phyloP scores from a whole-genome alignment of 208 protist genomes.

The Acanthamoeba royreba region DNA sequence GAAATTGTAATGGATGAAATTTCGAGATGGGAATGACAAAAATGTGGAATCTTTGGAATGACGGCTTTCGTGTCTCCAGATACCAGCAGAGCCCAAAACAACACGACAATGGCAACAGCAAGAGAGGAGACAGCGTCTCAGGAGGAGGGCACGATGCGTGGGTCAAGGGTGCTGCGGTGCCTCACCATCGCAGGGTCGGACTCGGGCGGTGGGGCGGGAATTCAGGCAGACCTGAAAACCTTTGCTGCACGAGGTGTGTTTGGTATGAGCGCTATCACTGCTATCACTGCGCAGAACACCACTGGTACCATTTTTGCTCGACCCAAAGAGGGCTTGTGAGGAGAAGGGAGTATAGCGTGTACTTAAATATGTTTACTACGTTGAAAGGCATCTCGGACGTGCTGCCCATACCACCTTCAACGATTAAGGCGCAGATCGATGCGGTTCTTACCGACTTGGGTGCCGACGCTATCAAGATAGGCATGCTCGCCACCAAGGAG shows the following conservation, averaged over 20 bases:
- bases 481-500: slow-evolving; percentile 62
- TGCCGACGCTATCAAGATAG: slow-evolving; percentile 60
- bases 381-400: slow-evolving; percentile 36
- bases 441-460: slow-evolving; percentile 50
- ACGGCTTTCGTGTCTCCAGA: no score
- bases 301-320: background rate
- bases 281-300: slow-evolving; percentile 66
- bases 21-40: no score
- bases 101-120: no score
- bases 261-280: slow-evolving; percentile 63
- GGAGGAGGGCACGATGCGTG: no score
- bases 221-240: slow-evolving; percentile 72
- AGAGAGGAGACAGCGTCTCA: no score
- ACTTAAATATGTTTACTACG: background rate
- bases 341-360: background rate
- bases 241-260: slow-evolving; percentile 52
- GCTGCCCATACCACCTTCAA: background rate
- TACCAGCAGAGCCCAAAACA: no score
- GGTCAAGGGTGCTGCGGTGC: background rate
- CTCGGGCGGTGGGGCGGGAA: slow-evolving; percentile 61
- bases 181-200: slow-evolving; percentile 64
- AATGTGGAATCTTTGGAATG: no score
- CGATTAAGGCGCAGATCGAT: slow-evolving; percentile 54
- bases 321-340: background rate
- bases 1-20: no score